Percentiles rank a stretch among this genome's conserved stretches.
Evolutionary conservation across 1,139 yeast genomes (phyloP).

Genomic region (Debaryomyces fabryi): DNA sequence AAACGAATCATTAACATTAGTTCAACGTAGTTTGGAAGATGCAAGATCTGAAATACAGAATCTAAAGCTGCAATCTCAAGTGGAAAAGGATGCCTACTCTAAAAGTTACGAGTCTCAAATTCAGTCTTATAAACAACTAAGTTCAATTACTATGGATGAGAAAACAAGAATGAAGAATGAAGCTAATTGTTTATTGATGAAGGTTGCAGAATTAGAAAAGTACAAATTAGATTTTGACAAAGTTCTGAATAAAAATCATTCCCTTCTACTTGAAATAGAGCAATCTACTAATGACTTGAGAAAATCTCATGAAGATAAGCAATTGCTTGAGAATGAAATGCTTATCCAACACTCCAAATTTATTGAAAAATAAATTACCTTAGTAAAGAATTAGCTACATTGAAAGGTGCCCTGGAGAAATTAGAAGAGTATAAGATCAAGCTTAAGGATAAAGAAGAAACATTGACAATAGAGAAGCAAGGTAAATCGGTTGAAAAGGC

Average conservation of each 20-base stretch:
- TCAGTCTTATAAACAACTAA: conserved; percentile 1
- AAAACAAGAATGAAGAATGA: conserved; percentile 6
- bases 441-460: conserved; percentile 1
- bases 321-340: background rate
- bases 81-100: background rate
- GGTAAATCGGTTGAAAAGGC: background rate
- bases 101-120: conserved; percentile 1
- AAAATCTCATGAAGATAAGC: background rate
- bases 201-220: background rate
- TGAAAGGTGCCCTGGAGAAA: background rate
- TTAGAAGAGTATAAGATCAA: background rate
- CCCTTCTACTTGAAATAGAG: background rate
- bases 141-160: conserved; percentile 4
- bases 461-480: background rate
- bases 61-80: background rate
- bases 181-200: background rate
- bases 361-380: background rate
- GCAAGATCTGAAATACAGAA: background rate
- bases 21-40: background rate
- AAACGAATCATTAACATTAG: background rate
- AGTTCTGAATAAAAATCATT: background rate
- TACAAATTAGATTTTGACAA: background rate
- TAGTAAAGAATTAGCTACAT: background rate
- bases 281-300: background rate
- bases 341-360: background rate